Evolutionary conservation across 2,329 filamentous ascomycete species (phyloP), one percentile per base, ranked within the genome.

Genomic region (Exophiala sp.): DNA sequence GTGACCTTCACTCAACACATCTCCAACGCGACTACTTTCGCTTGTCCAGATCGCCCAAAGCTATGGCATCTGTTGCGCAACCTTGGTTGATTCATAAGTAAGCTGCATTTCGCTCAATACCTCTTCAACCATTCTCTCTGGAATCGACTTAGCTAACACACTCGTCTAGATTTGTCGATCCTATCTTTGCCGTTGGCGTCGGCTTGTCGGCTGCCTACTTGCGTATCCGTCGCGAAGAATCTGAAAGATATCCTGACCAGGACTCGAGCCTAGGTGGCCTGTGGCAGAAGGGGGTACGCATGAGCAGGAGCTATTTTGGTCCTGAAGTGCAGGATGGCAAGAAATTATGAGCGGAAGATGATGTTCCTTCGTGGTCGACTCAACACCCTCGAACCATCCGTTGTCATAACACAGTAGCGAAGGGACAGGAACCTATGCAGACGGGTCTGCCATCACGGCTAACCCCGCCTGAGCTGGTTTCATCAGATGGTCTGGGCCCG

Each of bases 181-280:
- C 80, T 32, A 50, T 82, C 54, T 83, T 83, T 62, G 79, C 79
- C 20, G 52, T 76, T 35, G 66, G 72, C 57, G 79, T 82, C 63
- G 80, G 80, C 44, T 65, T 76, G 8, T 72, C 75, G 7, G 78
- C 80, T n/a, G 76, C 79, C 10, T 66, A 72, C 18, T 67, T 78
- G 16, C 75, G 79, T n/a, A 78, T 82, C 59, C 76, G 74, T 52
- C 73, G 79, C 10, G 80, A 82, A 59, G 74, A 82, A 65, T 71
- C 68, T 39, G 78, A 80, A 59, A 73, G 75, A 60, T 65, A 70
- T 40, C 73, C 71, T 3, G 66, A 70, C 24, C 63, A 65, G 29
- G 68, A 70, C 12, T 61, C 65, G 8, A 67, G 71, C 44, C 55
- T 55, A 10, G 8, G 48, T 18, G 57, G 50, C 5, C 50, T 65